These are phyloP conservation scores for Nemophila menziesii DNA, from an alignment of 257 asterid species.

Conservation along the genomic window DNA sequence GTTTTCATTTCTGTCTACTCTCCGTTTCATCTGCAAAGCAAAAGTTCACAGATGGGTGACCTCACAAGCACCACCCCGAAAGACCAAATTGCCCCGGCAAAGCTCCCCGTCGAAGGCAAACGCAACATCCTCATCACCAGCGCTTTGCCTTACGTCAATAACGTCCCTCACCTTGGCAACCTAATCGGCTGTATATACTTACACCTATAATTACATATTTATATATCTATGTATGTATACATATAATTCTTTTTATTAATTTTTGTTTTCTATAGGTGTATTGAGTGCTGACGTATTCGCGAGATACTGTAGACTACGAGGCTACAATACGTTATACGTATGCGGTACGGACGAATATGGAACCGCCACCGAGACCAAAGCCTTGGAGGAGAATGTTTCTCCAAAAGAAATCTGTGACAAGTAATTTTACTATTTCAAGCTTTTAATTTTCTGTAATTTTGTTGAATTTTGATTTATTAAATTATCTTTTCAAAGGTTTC, in stretches of 20 bases:
- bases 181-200: conserved; percentile 64
- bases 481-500: conserved; percentile 34
- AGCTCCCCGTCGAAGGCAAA: conserved; percentile 69
- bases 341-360: conserved; percentile 99
- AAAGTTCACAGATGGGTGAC: conserved; percentile 25
- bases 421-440: conserved; percentile 22
- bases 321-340: conserved; percentile 60
- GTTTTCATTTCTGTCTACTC: neutral
- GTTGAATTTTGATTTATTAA: neutral
- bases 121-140: conserved; percentile 81
- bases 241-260: conserved; percentile 1
- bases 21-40: neutral
- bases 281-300: conserved; percentile 96
- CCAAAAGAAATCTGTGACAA: conserved; percentile 92
- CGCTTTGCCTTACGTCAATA: conserved; percentile 89
- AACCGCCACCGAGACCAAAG: conserved; percentile 94
- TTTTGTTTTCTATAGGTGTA: conserved; percentile 40
- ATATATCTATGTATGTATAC: conserved; percentile 9
- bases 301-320: conserved; percentile 76
- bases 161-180: conserved; percentile 98
- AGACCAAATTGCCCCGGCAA: conserved; percentile 15
- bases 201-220: neutral
- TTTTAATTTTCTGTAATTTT: neutral
- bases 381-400: conserved; percentile 79
- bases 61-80: conserved; percentile 9